These are phyloP conservation scores for Citrus trifoliata DNA, from an alignment of 345 rosid species.

Conservation along the genomic window DNA sequence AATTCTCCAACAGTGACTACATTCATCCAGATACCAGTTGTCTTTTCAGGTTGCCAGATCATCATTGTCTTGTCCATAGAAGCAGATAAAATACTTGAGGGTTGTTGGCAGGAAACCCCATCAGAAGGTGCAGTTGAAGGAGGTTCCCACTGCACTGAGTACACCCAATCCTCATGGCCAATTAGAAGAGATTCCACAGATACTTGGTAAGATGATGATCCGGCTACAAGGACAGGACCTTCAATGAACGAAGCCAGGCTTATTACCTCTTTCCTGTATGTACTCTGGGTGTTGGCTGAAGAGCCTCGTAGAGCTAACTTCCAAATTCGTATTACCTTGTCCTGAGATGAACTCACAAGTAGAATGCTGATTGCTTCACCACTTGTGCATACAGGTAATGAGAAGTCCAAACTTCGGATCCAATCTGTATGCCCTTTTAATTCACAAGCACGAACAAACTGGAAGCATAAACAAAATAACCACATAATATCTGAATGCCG, in stretches of 20 bases:
- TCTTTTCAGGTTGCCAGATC: constrained; percentile 96
- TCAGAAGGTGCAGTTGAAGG: constrained; percentile 37
- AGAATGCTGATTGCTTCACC: constrained; percentile 47
- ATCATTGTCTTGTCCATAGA: constrained; percentile 99
- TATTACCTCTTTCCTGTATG: constrained; percentile 47
- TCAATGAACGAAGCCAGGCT: constrained; percentile 82
- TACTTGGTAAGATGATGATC: constrained; percentile 71
- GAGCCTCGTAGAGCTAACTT: constrained; percentile 48
- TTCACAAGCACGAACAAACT: constrained; percentile 81
- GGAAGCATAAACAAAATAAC: constrained; percentile 20
- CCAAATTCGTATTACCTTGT: constrained; percentile 92
- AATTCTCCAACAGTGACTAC: constrained; percentile 95
- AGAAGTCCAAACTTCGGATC: constrained; percentile 96
- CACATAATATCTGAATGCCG: constrained; percentile 1
- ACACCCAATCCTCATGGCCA: constrained; percentile 98
- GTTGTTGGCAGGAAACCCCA: constrained; percentile 47
- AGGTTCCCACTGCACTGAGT: constrained; percentile 95
- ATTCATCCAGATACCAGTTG: constrained; percentile 90
- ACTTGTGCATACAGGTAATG: constrained; percentile 45
- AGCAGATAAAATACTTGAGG: constrained; percentile 74
- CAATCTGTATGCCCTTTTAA: constrained; percentile 95
- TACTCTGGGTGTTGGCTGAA: constrained; percentile 26
- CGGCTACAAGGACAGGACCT: constrained; percentile 75
- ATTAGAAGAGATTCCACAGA: constrained; percentile 90
- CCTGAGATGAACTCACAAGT: constrained; percentile 95